Conservation (phyloP, 176 grass and related monocot species). For the Luzula sylvatica region DNA sequence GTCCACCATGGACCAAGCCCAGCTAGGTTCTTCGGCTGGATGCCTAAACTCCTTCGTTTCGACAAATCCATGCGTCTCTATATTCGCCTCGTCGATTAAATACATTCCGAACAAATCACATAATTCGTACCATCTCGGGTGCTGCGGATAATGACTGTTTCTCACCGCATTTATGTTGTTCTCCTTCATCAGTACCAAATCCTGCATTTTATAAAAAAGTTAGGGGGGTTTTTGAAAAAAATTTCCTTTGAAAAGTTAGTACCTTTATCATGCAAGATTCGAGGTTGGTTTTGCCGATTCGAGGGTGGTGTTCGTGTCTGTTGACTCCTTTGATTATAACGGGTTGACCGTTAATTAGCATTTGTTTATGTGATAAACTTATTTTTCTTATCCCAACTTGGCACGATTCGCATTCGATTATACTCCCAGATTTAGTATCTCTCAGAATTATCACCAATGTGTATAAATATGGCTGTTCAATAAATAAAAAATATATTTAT, state of each 20-base stretch:
- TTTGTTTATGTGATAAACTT: conserved; percentile 61
- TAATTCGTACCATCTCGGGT: conserved; percentile 91
- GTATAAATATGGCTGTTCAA: conserved; percentile 91
- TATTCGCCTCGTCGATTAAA: conserved; percentile 94
- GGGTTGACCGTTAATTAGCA: conserved; percentile 89
- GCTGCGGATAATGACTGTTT: conserved; percentile 95
- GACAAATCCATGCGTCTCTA: conserved; percentile 94
- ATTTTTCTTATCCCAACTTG: conserved; percentile 87
- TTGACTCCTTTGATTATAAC: conserved; percentile 88
- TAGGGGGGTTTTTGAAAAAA: no score
- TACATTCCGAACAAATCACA: conserved; percentile 91
- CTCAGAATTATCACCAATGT: conserved; percentile 87
- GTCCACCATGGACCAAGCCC: conserved; percentile 85
- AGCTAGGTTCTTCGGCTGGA: conserved; percentile 65
- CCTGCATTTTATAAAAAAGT: conserved; percentile 21
- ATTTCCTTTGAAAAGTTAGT: background rate
- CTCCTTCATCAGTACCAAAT: conserved; percentile 92
- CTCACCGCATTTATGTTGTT: conserved; percentile 97
- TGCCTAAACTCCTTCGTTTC: conserved; percentile 66
- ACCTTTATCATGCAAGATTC: conserved; percentile 99
- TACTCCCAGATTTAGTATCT: conserved; percentile 72
- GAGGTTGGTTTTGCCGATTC: conserved; percentile 81
- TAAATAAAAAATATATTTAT: conserved; percentile 1
- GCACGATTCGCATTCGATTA: conserved; percentile 94
- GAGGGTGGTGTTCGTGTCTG: conserved; percentile 93